phyloP scores from a whole-genome alignment of 495 filamentous ascomycete species.

The Oleoguttula mirabilis region DNA sequence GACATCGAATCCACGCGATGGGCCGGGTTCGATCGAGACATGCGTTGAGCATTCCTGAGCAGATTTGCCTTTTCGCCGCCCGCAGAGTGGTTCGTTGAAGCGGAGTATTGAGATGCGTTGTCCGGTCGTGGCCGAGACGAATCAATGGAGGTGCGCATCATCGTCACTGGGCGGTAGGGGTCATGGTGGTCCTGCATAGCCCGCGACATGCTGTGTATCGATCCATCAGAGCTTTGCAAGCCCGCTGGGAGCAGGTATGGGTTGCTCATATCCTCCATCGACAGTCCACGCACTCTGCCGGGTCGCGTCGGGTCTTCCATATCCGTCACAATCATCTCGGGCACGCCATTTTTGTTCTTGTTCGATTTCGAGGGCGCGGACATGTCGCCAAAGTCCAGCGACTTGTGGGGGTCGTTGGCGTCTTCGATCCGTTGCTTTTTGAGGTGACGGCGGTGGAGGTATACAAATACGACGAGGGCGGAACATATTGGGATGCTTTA shows the following conservation, averaged over 20 bases:
- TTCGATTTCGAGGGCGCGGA: conserved; percentile 24
- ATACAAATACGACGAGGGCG: conserved; percentile 56
- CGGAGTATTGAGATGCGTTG: conserved; percentile 52
- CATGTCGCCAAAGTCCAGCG: conserved; percentile 74
- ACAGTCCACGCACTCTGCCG: conserved; percentile 38
- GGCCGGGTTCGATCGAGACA: conserved; percentile 43
- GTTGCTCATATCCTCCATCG: conserved; percentile 71
- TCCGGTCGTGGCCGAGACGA: conserved; percentile 36
- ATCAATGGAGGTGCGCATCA: conserved; percentile 10
- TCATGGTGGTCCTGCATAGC: conserved; percentile 59
- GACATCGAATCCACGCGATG: conserved; percentile 11
- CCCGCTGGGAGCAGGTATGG: conserved; percentile 85
- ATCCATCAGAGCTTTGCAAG: conserved; percentile 67
- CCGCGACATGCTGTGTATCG: conserved; percentile 70
- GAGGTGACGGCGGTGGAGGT: conserved; percentile 64
- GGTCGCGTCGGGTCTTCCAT: conserved; percentile 25
- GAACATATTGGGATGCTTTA: conserved; percentile 58
- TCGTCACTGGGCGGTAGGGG: conserved; percentile 61
- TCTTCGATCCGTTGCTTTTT: conserved; percentile 68
- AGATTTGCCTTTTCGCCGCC: conserved; percentile 49
- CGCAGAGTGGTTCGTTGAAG: conserved; percentile 35
- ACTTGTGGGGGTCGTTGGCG: conserved; percentile 74
- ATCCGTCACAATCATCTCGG: conserved; percentile 34
- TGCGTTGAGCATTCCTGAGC: conserved; percentile 49
- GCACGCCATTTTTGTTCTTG: conserved; percentile 31